Percentiles rank a stretch among this genome's conserved stretches.
Evolutionary conservation across 1,139 yeast genomes (phyloP).

Genomic region (Taphrina pruni): DNA sequence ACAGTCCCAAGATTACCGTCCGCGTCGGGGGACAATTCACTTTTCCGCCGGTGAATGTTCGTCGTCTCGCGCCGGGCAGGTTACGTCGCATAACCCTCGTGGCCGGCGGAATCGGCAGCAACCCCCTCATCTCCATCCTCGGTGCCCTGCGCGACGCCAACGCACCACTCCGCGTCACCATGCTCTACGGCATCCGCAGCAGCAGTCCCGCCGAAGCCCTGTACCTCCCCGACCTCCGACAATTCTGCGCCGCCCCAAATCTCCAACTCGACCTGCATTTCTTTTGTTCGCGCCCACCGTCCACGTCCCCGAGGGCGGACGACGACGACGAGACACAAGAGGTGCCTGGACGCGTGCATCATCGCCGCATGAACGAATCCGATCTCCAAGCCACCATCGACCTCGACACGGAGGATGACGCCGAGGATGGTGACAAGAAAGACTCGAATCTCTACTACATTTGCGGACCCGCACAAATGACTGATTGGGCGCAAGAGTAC

Average conservation of each 20-base stretch:
- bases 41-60: slow-evolving; percentile 36
- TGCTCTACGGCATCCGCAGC: slow-evolving; percentile 35
- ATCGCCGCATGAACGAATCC: slow-evolving; percentile 26
- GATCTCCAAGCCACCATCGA: slow-evolving; percentile 25
- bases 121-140: slow-evolving; percentile 35
- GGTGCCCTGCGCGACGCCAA: slow-evolving; percentile 34
- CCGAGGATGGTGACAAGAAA: too few relatives aligned
- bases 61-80: slow-evolving; percentile 22
- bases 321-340: slow-evolving; percentile 15
- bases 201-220: slow-evolving; percentile 25
- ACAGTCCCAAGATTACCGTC: slow-evolving; percentile 11
- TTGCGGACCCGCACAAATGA: slow-evolving; percentile 40
- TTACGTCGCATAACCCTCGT: slow-evolving; percentile 21
- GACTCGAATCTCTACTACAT: slow-evolving; percentile 33
- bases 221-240: slow-evolving; percentile 29
- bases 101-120: slow-evolving; percentile 37
- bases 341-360: slow-evolving; percentile 17
- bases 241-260: background rate
- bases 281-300: slow-evolving; percentile 14
- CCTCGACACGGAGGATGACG: background rate
- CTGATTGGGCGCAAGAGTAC: slow-evolving; percentile 32
- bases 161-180: slow-evolving; percentile 27
- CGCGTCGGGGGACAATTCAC: slow-evolving; percentile 37
- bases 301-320: too few relatives aligned
- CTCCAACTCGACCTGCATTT: slow-evolving; percentile 11